Conservation (phyloP, 2,329 filamentous ascomycete genomes). For the Fusarium sp. region DNA sequence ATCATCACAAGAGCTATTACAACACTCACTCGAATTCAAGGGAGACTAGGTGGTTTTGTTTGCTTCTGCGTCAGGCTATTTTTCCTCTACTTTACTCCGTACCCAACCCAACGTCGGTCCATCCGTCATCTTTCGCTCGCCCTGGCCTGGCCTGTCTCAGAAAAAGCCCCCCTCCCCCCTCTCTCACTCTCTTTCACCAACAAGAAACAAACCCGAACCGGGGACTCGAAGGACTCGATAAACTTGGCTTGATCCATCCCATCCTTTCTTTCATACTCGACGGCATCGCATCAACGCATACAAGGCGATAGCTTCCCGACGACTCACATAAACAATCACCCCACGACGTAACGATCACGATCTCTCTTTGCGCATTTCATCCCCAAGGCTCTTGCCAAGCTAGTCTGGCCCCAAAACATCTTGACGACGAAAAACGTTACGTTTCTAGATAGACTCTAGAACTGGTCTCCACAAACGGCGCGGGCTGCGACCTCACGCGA, state of each 20-base stretch:
- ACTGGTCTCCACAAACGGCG: constrained; percentile 29
- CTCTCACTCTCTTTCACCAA: neutral
- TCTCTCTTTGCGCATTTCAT: neutral
- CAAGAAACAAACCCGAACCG: constrained; percentile 15
- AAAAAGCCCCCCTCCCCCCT: constrained; percentile 15
- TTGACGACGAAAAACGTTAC: constrained; percentile 15
- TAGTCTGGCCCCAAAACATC: neutral
- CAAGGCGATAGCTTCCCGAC: constrained; percentile 17
- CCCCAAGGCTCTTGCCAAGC: neutral
- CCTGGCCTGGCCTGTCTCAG: constrained; percentile 33
- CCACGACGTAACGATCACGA: constrained; percentile 28
- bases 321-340: constrained; percentile 13
- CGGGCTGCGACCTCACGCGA: constrained; percentile 16
- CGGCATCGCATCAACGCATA: neutral
- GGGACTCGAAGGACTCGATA: constrained; percentile 1
- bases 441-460: constrained; percentile 29
- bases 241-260: constrained; percentile 29
- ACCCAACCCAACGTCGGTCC: neutral
- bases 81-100: neutral
- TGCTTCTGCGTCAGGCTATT: constrained; percentile 32
- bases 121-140: constrained; percentile 30
- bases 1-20: neutral
- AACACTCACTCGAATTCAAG: constrained; percentile 4
- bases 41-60: constrained; percentile 25
- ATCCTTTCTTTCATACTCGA: neutral